Evolutionary conservation across 129 eudicot species (phyloP).

Genomic region (Heracleum sosnowskyi): DNA sequence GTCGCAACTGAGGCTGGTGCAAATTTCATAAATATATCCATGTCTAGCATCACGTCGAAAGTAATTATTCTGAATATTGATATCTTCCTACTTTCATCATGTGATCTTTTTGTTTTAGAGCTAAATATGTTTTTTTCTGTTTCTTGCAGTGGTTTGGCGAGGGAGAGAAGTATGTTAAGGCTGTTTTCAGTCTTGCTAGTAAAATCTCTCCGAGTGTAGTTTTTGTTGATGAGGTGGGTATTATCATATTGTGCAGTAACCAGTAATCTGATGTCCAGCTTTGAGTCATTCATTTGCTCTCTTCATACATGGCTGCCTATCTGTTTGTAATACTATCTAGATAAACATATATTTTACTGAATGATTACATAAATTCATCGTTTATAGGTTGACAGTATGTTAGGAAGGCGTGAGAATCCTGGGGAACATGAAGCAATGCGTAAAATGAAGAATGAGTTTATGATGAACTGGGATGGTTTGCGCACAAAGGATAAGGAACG

Average conservation of each 20-base stretch:
- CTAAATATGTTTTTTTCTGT: neutral
- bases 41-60: conserved; percentile 18
- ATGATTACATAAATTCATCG: neutral
- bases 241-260: neutral
- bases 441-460: conserved; percentile 89
- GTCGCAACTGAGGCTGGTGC: conserved; percentile 29
- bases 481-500: conserved; percentile 88
- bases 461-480: conserved; percentile 90
- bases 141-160: conserved; percentile 89
- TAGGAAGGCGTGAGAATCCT: conserved; percentile 90
- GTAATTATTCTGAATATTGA: conserved; percentile 20
- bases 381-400: conserved; percentile 85
- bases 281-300: neutral
- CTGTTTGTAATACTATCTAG: neutral
- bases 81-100: neutral
- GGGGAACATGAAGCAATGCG: conserved; percentile 97
- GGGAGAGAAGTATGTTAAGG: conserved; percentile 86
- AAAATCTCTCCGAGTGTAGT: conserved; percentile 81
- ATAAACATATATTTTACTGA: neutral
- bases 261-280: neutral
- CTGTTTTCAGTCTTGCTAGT: conserved; percentile 83
- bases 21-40: conserved; percentile 18
- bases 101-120: conserved; percentile 1
- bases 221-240: conserved; percentile 84
- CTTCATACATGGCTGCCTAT: neutral